Evolutionary conservation across 2,329 filamentous ascomycete species (phyloP).

Genomic region (Rhinocladiella mackenziei): DNA sequence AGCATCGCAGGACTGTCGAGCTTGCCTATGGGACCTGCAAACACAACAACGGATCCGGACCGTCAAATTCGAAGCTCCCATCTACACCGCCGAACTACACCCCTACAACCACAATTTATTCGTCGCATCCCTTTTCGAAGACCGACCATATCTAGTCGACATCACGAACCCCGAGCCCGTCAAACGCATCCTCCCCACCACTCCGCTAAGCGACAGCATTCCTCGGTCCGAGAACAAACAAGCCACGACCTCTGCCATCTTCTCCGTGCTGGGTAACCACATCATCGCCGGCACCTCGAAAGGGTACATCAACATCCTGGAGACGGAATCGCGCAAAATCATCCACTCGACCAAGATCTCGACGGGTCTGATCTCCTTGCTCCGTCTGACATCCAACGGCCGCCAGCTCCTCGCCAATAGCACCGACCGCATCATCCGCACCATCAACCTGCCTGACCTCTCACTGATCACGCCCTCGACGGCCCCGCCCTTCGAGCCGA

Average conservation of each 20-base stretch:
- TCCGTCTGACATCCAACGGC: conserved; percentile 79
- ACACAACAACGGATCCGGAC: conserved; percentile 69
- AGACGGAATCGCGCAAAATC: conserved; percentile 71
- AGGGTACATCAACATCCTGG: conserved; percentile 93
- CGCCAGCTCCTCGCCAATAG: conserved; percentile 87
- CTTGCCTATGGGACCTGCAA: conserved; percentile 88
- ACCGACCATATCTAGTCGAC: conserved; percentile 84
- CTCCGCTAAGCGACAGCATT: conserved; percentile 67
- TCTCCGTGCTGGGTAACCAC: conserved; percentile 78
- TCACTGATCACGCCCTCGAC: conserved; percentile 34
- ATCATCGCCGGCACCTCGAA: conserved; percentile 92
- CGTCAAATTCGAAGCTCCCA: conserved; percentile 84
- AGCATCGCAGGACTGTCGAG: conserved; percentile 93
- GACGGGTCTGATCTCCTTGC: conserved; percentile 78
- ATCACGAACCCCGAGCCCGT: conserved; percentile 64
- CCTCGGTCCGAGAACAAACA: conserved; percentile 78
- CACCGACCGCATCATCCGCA: conserved; percentile 90
- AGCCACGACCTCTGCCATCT: conserved; percentile 88
- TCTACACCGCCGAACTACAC: conserved; percentile 94
- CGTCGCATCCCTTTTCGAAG: conserved; percentile 89
- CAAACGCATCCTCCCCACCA: conserved; percentile 75
- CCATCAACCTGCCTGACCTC: conserved; percentile 80
- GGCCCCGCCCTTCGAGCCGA: conserved; percentile 13
- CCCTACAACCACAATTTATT: conserved; percentile 83
- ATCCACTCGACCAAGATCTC: conserved; percentile 89